Base-by-base conservation (phyloP, 2,329 filamentous ascomycete species). In the Pezicula neosporulosa region DNA sequence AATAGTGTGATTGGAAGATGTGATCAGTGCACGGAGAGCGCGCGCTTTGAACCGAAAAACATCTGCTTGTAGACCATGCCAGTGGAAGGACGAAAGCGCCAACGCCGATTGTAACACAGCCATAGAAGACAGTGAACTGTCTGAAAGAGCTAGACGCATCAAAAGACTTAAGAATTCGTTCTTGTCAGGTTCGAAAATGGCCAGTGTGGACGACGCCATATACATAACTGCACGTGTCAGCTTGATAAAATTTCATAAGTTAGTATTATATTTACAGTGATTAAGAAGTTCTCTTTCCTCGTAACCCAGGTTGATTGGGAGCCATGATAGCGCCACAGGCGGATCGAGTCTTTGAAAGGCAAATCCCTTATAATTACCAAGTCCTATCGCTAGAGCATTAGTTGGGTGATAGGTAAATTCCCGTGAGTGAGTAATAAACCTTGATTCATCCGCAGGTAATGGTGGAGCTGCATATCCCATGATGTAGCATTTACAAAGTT, bases 401-500 rank as follows among this genome's bases (percentile, higher is more conserved):
- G 56, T 47, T 50, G 46, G 33, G 48, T 52, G 43, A 53, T 48
- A 51, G 37, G 53, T 44, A 57, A 53, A 56, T 39, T 48, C 50
- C 50, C 19, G 48, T 44, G 52, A 56, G 48, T 21, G 46, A 54
- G 50, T 54, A 54, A 3, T n/a, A n/a, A 49, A 59, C 57, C 57
- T 59, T 59, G 53, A 53, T 53, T 59, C 53, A 56, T 56, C 51
- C 55, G 51, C 30, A 59, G 48, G 47, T 57, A 56, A 37, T 59
- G 49, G 44, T 59, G 55, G 42, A 59, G 53, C 51, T 59, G 57
- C 16, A 59, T 58, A 59, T 59, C 57, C 57, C 57, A 59, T 45
- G 53, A 56, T 30, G 51, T 56, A 30, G 57, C 55, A 59, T 59
- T 57, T 13, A 59, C 50, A 54, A 59, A 59, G 44, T 53, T 53